Evolutionary conservation across 2,329 filamentous ascomycete species (phyloP).

Genomic region (Knufia fluminis): DNA sequence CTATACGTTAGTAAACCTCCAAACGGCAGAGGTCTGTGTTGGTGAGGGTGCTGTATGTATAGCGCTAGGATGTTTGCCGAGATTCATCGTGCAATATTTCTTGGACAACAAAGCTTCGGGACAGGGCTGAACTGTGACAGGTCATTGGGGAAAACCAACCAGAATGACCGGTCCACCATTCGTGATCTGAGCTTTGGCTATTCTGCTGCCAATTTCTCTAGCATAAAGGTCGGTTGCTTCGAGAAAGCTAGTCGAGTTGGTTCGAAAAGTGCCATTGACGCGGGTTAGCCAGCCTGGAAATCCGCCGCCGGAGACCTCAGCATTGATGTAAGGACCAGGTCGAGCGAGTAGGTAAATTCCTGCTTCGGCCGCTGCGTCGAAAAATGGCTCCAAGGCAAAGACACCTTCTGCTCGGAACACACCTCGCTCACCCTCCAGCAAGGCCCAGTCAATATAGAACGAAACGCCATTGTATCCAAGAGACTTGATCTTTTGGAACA

Average conservation of each 20-base stretch:
- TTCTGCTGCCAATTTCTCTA: constrained; percentile 51
- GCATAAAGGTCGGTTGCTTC: constrained; percentile 58
- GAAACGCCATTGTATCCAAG: constrained; percentile 71
- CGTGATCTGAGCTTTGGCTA: constrained; percentile 70
- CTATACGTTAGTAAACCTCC: too few species aligned
- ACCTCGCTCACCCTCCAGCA: constrained; percentile 64
- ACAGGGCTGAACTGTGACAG: too few species aligned
- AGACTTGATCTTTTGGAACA: constrained; percentile 76
- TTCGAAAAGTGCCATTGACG: constrained; percentile 55
- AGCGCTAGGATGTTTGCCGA: too few species aligned
- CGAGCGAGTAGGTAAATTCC: constrained; percentile 69
- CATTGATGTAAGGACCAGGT: constrained; percentile 69
- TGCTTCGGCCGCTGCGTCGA: constrained; percentile 61
- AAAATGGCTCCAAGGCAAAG: constrained; percentile 65
- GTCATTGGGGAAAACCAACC: too few species aligned
- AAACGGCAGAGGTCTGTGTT: not conserved
- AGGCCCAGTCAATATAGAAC: constrained; percentile 71
- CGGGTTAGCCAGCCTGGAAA: constrained; percentile 73
- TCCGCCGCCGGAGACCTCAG: constrained; percentile 65
- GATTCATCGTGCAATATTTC: too few species aligned
- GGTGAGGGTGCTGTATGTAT: too few species aligned
- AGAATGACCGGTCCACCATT: constrained; percentile 73
- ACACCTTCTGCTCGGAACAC: constrained; percentile 61
- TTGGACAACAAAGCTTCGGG: too few species aligned
- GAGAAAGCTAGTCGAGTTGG: constrained; percentile 52